phyloP scores from a whole-genome alignment of 257 asterid genomes.

The Scutellaria baicalensis region DNA sequence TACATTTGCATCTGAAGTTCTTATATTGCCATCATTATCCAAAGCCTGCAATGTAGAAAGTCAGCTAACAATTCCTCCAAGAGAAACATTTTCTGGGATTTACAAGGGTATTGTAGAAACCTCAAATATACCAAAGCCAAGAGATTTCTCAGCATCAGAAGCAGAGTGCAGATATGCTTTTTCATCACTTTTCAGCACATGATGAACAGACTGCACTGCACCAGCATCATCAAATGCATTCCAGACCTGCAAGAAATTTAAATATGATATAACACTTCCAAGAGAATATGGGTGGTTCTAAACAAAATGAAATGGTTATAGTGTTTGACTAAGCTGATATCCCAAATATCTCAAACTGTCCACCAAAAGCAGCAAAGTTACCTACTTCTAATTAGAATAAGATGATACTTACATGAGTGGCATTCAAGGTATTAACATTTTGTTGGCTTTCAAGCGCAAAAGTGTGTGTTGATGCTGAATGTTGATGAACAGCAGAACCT shows the following conservation, averaged over 20 bases:
- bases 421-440: conserved; percentile 19
- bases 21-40: conserved; percentile 21
- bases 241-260: conserved; percentile 57
- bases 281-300: background rate
- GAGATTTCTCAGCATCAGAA: conserved; percentile 33
- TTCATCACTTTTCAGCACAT: conserved; percentile 21
- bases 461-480: conserved; percentile 20
- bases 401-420: conserved; percentile 29
- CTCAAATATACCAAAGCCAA: conserved; percentile 35
- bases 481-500: conserved; percentile 20
- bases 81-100: conserved; percentile 10
- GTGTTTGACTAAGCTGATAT: background rate
- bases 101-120: conserved; percentile 28
- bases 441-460: conserved; percentile 24
- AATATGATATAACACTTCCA: background rate
- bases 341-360: background rate
- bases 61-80: conserved; percentile 15
- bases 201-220: conserved; percentile 22
- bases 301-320: conserved; percentile 5
- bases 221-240: conserved; percentile 47
- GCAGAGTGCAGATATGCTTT: conserved; percentile 25
- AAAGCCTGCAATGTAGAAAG: conserved; percentile 32
- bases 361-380: background rate
- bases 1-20: conserved; percentile 23
- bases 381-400: background rate